Evolutionary conservation across 331 rosid genomes (phyloP).

Genomic region (Acacia concinna): DNA sequence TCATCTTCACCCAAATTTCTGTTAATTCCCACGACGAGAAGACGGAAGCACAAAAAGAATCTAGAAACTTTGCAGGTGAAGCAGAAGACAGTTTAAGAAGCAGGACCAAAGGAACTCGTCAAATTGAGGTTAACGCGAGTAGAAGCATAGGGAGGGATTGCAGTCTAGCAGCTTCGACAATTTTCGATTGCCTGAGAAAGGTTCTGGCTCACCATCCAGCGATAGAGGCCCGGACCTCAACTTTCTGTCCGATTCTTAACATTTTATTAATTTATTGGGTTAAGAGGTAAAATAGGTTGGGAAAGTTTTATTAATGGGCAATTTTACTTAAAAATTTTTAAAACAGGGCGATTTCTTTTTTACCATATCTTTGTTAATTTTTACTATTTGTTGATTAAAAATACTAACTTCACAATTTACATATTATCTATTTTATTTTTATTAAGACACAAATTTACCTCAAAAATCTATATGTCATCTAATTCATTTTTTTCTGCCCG

Average conservation of each 20-base stretch:
- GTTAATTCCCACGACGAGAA: not conserved
- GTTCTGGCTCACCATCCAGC: conserved; percentile 3
- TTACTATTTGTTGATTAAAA: too few relatives aligned
- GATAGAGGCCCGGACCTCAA: not conserved
- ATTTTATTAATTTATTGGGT: too few relatives aligned
- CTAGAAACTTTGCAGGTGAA: not conserved
- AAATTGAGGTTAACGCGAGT: conserved; percentile 8
- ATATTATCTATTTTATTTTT: too few relatives aligned
- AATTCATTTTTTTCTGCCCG: too few relatives aligned
- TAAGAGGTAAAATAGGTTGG: too few relatives aligned
- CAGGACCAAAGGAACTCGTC: not conserved
- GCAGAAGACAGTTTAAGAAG: not conserved
- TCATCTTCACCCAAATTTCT: not conserved
- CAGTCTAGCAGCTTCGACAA: not conserved
- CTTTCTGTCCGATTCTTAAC: not conserved
- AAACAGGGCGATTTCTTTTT: too few relatives aligned
- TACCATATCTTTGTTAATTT: too few relatives aligned
- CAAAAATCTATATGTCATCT: too few relatives aligned
- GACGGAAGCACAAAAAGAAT: not conserved
- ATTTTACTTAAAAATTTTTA: too few relatives aligned
- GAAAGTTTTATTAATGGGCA: too few relatives aligned
- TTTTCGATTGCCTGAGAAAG: conserved; percentile 9
- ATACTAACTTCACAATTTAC: too few relatives aligned
- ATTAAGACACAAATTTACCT: too few relatives aligned
- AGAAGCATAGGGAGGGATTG: not conserved